Percentiles rank a stretch among this genome's conserved stretches.
Conservation (phyloP, 768 basidiomycete species). For the Psilocybe azurescens region DNA sequence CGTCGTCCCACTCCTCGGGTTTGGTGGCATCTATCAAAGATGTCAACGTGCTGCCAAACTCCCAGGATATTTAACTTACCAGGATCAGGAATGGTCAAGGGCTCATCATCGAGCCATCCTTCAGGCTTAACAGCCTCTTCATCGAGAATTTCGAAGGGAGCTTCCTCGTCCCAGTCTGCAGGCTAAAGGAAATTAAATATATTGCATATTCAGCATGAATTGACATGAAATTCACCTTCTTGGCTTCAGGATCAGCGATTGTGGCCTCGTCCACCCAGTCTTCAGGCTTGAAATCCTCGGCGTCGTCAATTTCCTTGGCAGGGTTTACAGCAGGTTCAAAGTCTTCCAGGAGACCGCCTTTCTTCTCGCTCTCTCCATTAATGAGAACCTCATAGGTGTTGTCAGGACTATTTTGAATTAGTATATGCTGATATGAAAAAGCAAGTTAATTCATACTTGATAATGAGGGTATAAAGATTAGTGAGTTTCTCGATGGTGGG, state of each 20-base stretch:
- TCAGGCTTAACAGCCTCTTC: conserved; percentile 89
- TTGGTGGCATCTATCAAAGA: conserved; percentile 74
- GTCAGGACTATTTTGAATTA: conserved; percentile 67
- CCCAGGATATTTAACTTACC: conserved; percentile 45
- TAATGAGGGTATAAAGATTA: conserved; percentile 92
- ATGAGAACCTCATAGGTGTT: conserved; percentile 93
- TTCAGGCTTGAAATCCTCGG: conserved; percentile 86
- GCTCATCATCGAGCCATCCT: conserved; percentile 95
- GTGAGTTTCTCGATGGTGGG: conserved; percentile 91
- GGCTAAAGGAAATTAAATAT: conserved; percentile 52
- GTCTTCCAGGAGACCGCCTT: conserved; percentile 89
- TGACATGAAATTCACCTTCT: conserved; percentile 57
- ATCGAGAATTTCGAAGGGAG: conserved; percentile 90
- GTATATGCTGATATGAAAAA: not conserved
- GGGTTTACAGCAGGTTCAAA: conserved; percentile 96
- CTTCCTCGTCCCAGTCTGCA: conserved; percentile 97
- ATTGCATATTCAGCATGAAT: not conserved
- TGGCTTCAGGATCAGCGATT: conserved; percentile 85
- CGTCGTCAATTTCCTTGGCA: conserved; percentile 89
- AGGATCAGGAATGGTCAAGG: conserved; percentile 82
- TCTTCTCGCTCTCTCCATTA: conserved; percentile 83
- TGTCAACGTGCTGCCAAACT: not conserved
- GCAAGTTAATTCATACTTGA: conserved; percentile 67
- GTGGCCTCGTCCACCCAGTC: conserved; percentile 93
- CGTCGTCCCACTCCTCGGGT: conserved; percentile 99